Evolutionary conservation across 768 basidiomycete genomes (phyloP).

Genomic region (Lactifluus echinatus): DNA sequence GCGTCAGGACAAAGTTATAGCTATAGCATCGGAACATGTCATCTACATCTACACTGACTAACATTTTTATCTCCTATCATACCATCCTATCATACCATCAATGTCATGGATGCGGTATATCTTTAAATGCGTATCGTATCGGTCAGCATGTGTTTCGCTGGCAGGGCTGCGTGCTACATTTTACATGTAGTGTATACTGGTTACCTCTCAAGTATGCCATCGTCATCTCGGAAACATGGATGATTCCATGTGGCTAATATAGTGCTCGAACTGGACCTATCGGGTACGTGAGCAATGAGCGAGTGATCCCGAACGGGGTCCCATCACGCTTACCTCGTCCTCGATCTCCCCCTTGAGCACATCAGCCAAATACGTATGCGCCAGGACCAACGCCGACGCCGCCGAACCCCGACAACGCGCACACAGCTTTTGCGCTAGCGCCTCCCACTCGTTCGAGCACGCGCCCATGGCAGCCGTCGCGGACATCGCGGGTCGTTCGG

Average conservation of each 20-base stretch:
- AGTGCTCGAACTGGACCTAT: conserved; percentile 6
- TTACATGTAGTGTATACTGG: neutral
- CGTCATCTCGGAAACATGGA: conserved; percentile 8
- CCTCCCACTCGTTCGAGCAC: neutral
- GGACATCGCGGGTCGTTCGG: neutral
- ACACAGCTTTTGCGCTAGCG: neutral
- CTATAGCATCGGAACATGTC: neutral
- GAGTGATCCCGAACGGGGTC: neutral
- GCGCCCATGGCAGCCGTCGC: neutral
- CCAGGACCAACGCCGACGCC: neutral
- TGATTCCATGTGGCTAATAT: conserved; percentile 2
- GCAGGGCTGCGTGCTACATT: neutral
- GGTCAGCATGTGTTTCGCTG: too few species aligned
- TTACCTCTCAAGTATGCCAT: too few species aligned
- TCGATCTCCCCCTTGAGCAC: conserved; percentile 3
- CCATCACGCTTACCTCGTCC: neutral
- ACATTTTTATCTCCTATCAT: too few species aligned
- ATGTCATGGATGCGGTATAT: neutral
- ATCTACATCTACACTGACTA: too few species aligned
- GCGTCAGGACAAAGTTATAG: conserved; percentile 29
- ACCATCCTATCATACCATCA: neutral
- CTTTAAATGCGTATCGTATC: neutral
- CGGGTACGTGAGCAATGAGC: neutral
- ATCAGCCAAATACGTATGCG: neutral
- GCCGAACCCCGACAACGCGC: conserved; percentile 4